Percentiles rank a stretch among this genome's conserved stretches.
Evolutionary conservation across 495 filamentous ascomycete species (phyloP).

Genomic region (Aspergillus diversus): DNA sequence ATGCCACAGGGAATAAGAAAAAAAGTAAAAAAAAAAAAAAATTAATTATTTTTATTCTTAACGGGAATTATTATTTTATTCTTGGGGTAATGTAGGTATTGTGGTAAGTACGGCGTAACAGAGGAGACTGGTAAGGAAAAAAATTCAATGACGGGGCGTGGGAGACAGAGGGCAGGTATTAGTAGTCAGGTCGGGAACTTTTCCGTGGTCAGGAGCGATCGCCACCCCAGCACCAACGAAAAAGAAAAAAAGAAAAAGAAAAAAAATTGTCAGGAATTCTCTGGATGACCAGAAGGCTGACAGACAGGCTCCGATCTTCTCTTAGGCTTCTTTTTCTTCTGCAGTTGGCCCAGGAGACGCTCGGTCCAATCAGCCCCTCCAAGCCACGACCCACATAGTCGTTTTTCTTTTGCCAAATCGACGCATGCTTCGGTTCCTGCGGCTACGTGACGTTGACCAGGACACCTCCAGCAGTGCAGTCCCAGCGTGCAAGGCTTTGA

Average conservation of each 20-base stretch:
- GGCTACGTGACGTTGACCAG: conserved; percentile 28
- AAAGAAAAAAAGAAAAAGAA: conserved; percentile 10
- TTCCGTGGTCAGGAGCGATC: conserved; percentile 9
- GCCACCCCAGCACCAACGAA: conserved; percentile 5
- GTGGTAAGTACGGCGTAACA: conserved; percentile 22
- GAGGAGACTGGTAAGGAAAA: conserved; percentile 8
- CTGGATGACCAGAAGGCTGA: not conserved
- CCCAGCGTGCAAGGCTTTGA: conserved; percentile 2
- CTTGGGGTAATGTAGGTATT: conserved; percentile 15
- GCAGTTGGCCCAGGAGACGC: conserved; percentile 25
- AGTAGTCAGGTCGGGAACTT: conserved; percentile 22
- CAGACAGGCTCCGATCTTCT: conserved; percentile 21
- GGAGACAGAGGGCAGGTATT: conserved; percentile 17
- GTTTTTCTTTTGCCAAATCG: conserved; percentile 26
- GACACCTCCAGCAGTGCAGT: not conserved
- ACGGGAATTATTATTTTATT: conserved; percentile 10
- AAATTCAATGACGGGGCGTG: conserved; percentile 16
- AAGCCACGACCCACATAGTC: conserved; percentile 24
- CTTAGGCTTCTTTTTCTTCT: conserved; percentile 28
- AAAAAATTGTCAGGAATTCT: not conserved
- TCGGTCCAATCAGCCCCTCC: conserved; percentile 33
- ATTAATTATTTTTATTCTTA: conserved; percentile 8
- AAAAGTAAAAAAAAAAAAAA: conserved; percentile 25
- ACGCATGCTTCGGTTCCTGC: conserved; percentile 33
- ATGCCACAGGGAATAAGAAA: conserved; percentile 20